Percentiles rank a stretch among this genome's conserved stretches.
Conservation (phyloP, 2,329 filamentous ascomycete genomes). For the Verticillium zaregamsianum region DNA sequence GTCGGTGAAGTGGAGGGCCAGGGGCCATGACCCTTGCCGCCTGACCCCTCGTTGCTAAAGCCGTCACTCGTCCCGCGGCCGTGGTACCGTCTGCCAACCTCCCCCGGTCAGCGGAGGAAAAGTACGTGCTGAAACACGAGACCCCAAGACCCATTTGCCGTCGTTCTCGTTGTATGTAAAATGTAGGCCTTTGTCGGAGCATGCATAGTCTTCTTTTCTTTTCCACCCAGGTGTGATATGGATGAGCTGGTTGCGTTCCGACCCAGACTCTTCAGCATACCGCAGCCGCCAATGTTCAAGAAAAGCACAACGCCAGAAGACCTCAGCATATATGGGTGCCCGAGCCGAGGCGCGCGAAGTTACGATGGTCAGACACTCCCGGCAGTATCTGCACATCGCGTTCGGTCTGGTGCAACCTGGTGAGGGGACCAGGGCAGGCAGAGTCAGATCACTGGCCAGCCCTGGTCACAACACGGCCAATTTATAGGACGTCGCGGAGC, state of each 20-base stretch:
- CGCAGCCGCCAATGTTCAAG: neutral
- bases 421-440: neutral
- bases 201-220: neutral
- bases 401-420: neutral
- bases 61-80: neutral
- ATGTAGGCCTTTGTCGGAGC: neutral
- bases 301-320: neutral
- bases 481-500: neutral
- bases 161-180: neutral
- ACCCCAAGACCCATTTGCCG: neutral
- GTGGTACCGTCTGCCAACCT: conserved; percentile 2
- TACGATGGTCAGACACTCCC: neutral
- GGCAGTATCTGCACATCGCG: neutral
- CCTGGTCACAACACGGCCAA: neutral
- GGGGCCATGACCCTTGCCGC: neutral
- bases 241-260: no score
- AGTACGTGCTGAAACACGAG: neutral
- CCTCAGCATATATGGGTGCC: neutral
- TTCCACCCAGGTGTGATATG: no score
- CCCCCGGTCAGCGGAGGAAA: neutral
- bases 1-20: neutral
- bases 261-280: no score
- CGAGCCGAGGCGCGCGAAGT: neutral
- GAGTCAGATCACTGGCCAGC: neutral
- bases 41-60: neutral